Base-by-base conservation (phyloP, 1,139 yeast species). In the Zygosaccharomyces sapae region DNA sequence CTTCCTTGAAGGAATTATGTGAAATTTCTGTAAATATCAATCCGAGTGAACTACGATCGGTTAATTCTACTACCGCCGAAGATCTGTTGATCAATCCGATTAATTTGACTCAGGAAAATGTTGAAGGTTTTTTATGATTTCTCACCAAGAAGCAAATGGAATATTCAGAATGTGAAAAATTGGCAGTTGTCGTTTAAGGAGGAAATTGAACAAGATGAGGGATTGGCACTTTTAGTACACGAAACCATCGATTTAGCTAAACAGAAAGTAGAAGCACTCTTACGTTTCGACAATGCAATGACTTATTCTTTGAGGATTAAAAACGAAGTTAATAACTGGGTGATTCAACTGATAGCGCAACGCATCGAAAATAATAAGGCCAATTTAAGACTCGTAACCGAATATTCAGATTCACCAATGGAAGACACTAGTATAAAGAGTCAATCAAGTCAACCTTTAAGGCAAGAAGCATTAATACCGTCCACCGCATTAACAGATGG, bases 291-390 rank as follows among this genome's bases (percentile, higher is more conserved):
- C 24, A 86, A 92, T 50, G 79, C 90, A 3, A 71, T 87, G 48
- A 81, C 84, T 49, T 89, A 86, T 61, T 80, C 87, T n/a, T 85
- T 85, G 53, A 82, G 82, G 57, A 80, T 92, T 41, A 86, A 88
- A 52, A 77, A 76, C 40, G 97, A 92, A 64, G 88, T 90, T 6
- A 96, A 90, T 60, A 73, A 68, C 16, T 71, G 82, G 59, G 95
- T 90, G 2, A 69, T 86, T 34, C 69, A 72, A 38, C 74, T 86
- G 0, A 87, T 92, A 3, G 72, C 77, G 19, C 80, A 80, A 37
- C 83, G 95, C 0, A 77, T 87, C 9, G 67, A 69, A 22, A 76
- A 60, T 38, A 62, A 63, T 40, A 53, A 51, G 34, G 38, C 56
- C 68, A 59, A 79, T 77, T 33, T 46, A 13, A 47, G 34, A 22